Evolutionary conservation across 176 grass and related monocot genomes (phyloP), one percentile per base, ranked within the genome.

Genomic region (Themeda triandra): DNA sequence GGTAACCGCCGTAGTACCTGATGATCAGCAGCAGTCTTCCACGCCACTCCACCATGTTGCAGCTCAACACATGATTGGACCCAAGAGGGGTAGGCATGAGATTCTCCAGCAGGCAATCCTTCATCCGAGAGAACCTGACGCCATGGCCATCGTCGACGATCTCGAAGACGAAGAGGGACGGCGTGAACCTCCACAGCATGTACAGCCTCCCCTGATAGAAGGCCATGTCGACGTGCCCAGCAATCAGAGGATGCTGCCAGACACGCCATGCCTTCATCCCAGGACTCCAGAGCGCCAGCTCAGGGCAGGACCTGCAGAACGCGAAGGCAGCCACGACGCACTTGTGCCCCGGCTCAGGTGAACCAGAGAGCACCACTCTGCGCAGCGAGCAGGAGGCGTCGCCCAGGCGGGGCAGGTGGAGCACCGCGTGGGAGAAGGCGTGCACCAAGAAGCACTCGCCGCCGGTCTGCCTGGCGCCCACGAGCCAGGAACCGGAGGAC

Each of bases 381-480:
- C 14, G n/a, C n/a, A 86, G 25, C 0, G 42, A 37, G 32, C 30
- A 51, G 58, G 58, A 6, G 51, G 51, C 8, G 42, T 8, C 6
- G 29, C n/a, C 36, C 7, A 51, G 31, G 8, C 8, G 44, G 6
- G 85, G 69, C 0, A 66, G 69, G 3, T 21, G 41, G 18, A 40
- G 17, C 17, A 75, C 11, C n/a, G 10, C 24, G 3, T 40, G 69
- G 21, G 77, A 87, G 42, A 87, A 87, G 18, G 56, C 77, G 1
- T 81, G 54, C 24, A 87, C 41, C 59, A 80, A 24, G 59, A 86
- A 86, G 69, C 77, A 73, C 32, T 74, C 78, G 6, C 69, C 69
- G 40, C 40, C 35, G 12, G 5, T 15, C 24, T 73, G 23, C 2
- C 35, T 18, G n/a, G 37, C 30, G 25, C 66, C 76, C 29, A 72